These are phyloP conservation scores for Neltuma alba DNA, from an alignment of 306 rosid species.

Conservation along the genomic window DNA sequence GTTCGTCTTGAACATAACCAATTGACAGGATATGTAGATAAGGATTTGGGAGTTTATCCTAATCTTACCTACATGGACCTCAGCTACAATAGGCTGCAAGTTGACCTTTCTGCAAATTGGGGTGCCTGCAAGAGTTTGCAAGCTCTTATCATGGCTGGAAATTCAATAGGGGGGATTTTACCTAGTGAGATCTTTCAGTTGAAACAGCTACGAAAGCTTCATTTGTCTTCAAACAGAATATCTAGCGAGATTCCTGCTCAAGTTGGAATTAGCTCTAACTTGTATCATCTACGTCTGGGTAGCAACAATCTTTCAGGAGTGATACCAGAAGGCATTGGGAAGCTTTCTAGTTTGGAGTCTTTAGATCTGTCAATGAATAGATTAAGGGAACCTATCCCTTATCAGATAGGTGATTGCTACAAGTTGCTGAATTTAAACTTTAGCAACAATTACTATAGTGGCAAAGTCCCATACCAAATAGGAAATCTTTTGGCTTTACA, in stretches of 20 bases:
- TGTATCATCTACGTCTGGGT: not conserved
- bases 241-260: not conserved
- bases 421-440: too few species aligned
- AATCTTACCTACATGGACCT: not conserved
- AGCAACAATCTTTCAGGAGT: not conserved
- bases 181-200: not conserved
- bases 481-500: too few species aligned
- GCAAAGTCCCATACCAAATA: too few species aligned
- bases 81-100: not conserved
- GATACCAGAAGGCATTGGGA: not conserved
- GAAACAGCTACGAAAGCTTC: too few species aligned
- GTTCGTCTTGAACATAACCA: not conserved
- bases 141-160: not conserved
- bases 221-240: too few species aligned
- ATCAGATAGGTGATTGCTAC: too few species aligned
- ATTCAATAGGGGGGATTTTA: not conserved
- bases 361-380: too few species aligned
- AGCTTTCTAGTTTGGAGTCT: too few species aligned
- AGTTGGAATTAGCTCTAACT: not conserved
- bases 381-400: too few species aligned
- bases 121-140: not conserved
- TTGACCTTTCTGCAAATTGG: not conserved
- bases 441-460: too few species aligned
- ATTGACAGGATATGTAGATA: not conserved
- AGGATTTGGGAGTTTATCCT: not conserved